A percentile compares a stretch with the other conserved stretches of the same genome.
Evolutionary conservation across 2,329 filamentous ascomycete genomes (phyloP).

Genomic region (Fusarium xylarioides): DNA sequence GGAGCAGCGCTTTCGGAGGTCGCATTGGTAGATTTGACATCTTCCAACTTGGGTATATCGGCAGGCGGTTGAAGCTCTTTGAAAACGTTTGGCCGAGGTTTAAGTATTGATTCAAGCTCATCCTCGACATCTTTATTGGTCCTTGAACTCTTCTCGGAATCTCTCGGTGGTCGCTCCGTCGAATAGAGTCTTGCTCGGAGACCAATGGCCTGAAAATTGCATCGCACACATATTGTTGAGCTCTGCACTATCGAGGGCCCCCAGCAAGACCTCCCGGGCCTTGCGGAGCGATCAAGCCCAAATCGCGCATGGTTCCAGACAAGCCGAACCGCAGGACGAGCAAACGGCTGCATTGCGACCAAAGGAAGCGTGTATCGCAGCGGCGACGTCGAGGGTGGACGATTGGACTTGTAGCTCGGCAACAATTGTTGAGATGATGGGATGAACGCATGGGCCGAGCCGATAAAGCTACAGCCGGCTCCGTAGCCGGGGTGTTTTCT

Average conservation of each 20-base stretch:
- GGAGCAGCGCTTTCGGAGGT: neutral
- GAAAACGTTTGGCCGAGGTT: constrained; percentile 26
- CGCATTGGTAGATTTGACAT: neutral
- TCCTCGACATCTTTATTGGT: constrained; percentile 28
- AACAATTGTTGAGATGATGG: constrained; percentile 33
- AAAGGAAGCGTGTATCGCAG: constrained; percentile 17
- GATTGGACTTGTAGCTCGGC: constrained; percentile 12
- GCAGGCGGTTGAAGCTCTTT: constrained; percentile 12
- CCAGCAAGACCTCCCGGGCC: constrained; percentile 31
- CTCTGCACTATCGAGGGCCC: constrained; percentile 17
- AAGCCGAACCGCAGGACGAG: constrained; percentile 44
- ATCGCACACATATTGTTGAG: constrained; percentile 34
- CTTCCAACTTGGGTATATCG: constrained; percentile 14
- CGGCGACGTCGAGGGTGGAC: constrained; percentile 20
- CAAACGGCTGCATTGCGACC: constrained; percentile 49
- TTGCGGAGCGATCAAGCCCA: constrained; percentile 36
- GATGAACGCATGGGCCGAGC: constrained; percentile 38
- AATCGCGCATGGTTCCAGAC: constrained; percentile 44
- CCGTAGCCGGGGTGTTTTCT: constrained; percentile 40
- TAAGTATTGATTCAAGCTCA: constrained; percentile 33
- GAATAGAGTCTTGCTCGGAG: constrained; percentile 41
- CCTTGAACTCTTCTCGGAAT: constrained; percentile 21
- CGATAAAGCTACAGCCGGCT: constrained; percentile 34
- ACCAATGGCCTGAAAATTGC: constrained; percentile 36
- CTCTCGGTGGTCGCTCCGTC: constrained; percentile 37